phyloP scores from a whole-genome alignment of 192 early-diverging fungal species.

The Mortierella antarctica region DNA sequence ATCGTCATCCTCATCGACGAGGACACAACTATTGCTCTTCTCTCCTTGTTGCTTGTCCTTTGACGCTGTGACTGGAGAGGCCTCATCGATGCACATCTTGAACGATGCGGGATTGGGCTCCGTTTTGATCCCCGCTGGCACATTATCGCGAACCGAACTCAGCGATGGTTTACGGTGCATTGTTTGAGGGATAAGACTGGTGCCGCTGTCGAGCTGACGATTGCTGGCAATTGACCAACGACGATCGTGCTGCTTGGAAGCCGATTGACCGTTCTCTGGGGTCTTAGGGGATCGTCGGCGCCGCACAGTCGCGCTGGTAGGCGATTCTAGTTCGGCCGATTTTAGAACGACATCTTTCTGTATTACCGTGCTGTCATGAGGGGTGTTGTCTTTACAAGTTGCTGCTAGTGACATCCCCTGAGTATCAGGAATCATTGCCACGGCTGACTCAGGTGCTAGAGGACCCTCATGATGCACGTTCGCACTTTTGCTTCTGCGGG shows the following conservation, averaged over 20 bases:
- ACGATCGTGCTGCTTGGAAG: no score
- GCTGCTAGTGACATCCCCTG: no score
- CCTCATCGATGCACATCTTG: slow-evolving; percentile 18
- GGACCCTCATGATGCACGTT: no score
- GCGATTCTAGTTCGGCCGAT: slow-evolving; percentile 19
- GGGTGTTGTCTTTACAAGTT: no score
- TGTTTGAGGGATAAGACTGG: background rate
- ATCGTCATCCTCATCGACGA: slow-evolving; percentile 14
- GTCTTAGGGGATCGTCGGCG: background rate
- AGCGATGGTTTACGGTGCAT: slow-evolving; percentile 21
- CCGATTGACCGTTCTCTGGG: background rate
- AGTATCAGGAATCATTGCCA: no score
- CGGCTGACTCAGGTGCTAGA: no score
- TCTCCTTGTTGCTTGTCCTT: background rate
- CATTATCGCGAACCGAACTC: slow-evolving; percentile 23
- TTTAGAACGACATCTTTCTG: slow-evolving; percentile 25
- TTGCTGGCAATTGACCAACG: no score
- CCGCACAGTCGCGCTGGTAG: background rate
- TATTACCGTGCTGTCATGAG: background rate
- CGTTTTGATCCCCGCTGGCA: slow-evolving; percentile 31
- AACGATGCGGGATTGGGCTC: slow-evolving; percentile 1
- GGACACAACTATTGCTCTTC: background rate
- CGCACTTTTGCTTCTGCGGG: no score
- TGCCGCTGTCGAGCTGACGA: no score
- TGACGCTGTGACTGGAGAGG: slow-evolving; percentile 4